Percentiles rank a stretch among this genome's conserved stretches.
These are phyloP conservation scores for Chlamydomonas eustigma DNA, from an alignment of 139 green algal genomes.

Conservation along the genomic window DNA sequence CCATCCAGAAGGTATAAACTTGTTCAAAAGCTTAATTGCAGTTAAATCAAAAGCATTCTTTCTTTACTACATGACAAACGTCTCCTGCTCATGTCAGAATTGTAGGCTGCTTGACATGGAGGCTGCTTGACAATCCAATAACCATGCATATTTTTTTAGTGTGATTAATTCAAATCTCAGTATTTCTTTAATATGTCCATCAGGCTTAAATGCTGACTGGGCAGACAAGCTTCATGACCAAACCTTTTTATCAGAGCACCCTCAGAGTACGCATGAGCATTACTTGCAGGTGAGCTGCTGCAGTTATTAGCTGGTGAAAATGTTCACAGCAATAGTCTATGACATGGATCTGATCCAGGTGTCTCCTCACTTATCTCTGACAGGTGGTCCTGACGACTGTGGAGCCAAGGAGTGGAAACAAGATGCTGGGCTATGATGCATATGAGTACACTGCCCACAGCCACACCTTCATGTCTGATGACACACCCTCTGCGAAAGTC, in stretches of 20 bases:
- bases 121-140: too few species aligned
- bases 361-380: too few species aligned
- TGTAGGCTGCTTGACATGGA: too few species aligned
- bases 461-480: conserved; percentile 72
- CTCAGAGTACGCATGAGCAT: conserved; percentile 82
- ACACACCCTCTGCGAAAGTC: conserved; percentile 69
- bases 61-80: too few species aligned
- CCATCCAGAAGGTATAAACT: conserved; percentile 67
- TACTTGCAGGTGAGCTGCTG: conserved; percentile 75
- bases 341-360: too few species aligned
- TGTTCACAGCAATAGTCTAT: too few species aligned
- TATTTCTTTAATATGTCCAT: too few species aligned
- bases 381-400: conserved; percentile 84
- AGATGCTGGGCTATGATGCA: conserved; percentile 57
- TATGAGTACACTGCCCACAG: conserved; percentile 91
- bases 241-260: conserved; percentile 57
- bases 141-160: too few species aligned
- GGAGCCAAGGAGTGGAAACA: conserved; percentile 39
- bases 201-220: conserved; percentile 76
- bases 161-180: too few species aligned
- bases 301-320: background rate
- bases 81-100: too few species aligned
- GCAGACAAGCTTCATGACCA: conserved; percentile 76
- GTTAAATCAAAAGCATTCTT: too few species aligned
- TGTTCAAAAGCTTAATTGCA: too few species aligned